Evolutionary conservation across 129 eudicot genomes (phyloP).

Genomic region (Pseudognaphalium luteoalbum): DNA sequence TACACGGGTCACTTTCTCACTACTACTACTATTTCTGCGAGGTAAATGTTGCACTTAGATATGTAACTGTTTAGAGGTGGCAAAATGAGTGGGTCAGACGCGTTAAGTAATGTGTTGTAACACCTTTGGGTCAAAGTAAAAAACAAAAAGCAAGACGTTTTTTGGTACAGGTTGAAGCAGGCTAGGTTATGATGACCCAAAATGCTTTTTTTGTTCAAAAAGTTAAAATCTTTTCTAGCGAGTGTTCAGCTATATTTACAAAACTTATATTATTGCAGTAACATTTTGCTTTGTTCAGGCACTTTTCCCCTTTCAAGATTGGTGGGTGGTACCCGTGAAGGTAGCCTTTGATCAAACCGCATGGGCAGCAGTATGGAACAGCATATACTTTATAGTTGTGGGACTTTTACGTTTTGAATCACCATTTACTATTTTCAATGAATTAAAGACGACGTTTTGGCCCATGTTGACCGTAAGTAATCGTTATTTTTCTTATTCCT

Average conservation of each 20-base stretch:
- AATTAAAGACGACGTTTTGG: constrained; percentile 61
- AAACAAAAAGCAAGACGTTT: no score
- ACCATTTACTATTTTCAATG: constrained; percentile 49
- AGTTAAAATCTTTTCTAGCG: not conserved
- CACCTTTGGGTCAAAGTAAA: no score
- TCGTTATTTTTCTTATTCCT: not conserved
- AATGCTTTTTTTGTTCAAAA: not conserved
- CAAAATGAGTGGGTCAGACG: not conserved
- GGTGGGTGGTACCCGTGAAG: constrained; percentile 92
- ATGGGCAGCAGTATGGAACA: constrained; percentile 89
- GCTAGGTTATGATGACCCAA: not conserved
- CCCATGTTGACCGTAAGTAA: constrained; percentile 86
- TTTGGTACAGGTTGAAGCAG: not conserved
- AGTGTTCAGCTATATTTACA: no score
- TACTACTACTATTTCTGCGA: constrained; percentile 83
- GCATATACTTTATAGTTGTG: constrained; percentile 67
- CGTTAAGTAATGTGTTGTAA: no score
- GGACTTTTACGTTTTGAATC: constrained; percentile 79
- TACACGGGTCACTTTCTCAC: constrained; percentile 91
- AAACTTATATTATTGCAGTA: not conserved
- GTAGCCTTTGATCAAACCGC: constrained; percentile 85
- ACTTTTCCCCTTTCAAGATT: constrained; percentile 75
- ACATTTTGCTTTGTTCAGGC: constrained; percentile 40
- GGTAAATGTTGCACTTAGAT: constrained; percentile 41
- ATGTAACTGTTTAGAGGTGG: not conserved